Evolutionary conservation across 129 eudicot species (phyloP).

Genomic region (Artemisia argyi): DNA sequence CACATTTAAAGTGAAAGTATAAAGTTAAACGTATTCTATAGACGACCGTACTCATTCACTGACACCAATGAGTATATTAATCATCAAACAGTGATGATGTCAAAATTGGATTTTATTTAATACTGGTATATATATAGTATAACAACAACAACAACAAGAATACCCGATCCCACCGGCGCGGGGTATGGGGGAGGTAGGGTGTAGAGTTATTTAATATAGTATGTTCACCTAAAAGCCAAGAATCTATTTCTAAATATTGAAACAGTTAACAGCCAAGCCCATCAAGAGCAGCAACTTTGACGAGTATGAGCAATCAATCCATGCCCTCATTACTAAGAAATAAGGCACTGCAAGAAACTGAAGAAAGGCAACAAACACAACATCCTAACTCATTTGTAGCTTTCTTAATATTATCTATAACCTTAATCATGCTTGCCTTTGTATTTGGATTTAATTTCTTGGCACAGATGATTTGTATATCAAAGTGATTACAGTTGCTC

Average conservation of each 20-base stretch:
- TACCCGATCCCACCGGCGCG: too few relatives aligned
- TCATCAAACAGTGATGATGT: too few relatives aligned
- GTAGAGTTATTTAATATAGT: too few relatives aligned
- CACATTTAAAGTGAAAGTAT: too few relatives aligned
- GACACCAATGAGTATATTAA: too few relatives aligned
- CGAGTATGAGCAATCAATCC: background rate
- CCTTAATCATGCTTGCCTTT: constrained; percentile 18
- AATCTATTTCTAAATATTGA: background rate
- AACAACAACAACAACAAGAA: too few relatives aligned
- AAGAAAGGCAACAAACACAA: background rate
- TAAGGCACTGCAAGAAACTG: too few relatives aligned
- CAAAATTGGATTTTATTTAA: too few relatives aligned
- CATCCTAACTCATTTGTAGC: background rate
- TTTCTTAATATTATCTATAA: constrained; percentile 11
- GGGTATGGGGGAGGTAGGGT: too few relatives aligned
- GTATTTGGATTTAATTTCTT: constrained; percentile 3
- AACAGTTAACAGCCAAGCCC: background rate
- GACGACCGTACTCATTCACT: too few relatives aligned
- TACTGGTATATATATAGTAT: too few relatives aligned
- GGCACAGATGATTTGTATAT: constrained; percentile 12
- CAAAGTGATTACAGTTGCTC: constrained; percentile 17
- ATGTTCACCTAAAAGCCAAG: background rate
- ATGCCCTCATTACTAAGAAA: background rate
- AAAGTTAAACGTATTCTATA: too few relatives aligned
- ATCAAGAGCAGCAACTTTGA: constrained; percentile 5